phyloP scores from a whole-genome alignment of 2,329 filamentous ascomycete species.

The Cladophialophora psammophila region DNA sequence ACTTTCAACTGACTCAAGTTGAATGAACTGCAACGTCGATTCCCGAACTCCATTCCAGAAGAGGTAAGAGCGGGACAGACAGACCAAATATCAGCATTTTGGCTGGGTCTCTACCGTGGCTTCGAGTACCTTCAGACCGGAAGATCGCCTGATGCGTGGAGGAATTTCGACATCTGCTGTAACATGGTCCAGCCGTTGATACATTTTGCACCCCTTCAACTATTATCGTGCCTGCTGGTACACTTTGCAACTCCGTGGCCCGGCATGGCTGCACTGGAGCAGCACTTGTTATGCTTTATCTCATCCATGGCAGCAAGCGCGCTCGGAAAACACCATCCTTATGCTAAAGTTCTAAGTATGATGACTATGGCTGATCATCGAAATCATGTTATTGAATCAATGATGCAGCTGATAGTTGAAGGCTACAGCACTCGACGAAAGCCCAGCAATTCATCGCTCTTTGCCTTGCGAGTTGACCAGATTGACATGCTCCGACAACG shows the following conservation, averaged over 20 bases:
- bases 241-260: conserved; percentile 34
- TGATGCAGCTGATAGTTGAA: conserved; percentile 32
- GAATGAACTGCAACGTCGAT: conserved; percentile 28
- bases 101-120: conserved; percentile 30
- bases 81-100: conserved; percentile 34
- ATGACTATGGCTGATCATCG: conserved; percentile 15
- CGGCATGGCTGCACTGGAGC: conserved; percentile 26
- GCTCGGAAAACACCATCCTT: conserved; percentile 26
- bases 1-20: conserved; percentile 27
- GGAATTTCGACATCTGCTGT: conserved; percentile 27
- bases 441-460: conserved; percentile 29
- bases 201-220: conserved; percentile 29
- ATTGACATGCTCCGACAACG: conserved; percentile 33
- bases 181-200: conserved; percentile 32
- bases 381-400: conserved; percentile 25
- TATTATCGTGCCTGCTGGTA: conserved; percentile 31
- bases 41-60: conserved; percentile 22
- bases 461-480: conserved; percentile 34
- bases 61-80: conserved; percentile 28
- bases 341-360: conserved; percentile 18
- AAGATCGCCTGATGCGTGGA: conserved; percentile 24
- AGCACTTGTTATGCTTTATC: conserved; percentile 27
- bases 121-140: conserved; percentile 22
- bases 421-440: conserved; percentile 26
- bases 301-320: conserved; percentile 27